Conservation (phyloP, 441 rosid genomes). For the Erodium moschatum region DNA sequence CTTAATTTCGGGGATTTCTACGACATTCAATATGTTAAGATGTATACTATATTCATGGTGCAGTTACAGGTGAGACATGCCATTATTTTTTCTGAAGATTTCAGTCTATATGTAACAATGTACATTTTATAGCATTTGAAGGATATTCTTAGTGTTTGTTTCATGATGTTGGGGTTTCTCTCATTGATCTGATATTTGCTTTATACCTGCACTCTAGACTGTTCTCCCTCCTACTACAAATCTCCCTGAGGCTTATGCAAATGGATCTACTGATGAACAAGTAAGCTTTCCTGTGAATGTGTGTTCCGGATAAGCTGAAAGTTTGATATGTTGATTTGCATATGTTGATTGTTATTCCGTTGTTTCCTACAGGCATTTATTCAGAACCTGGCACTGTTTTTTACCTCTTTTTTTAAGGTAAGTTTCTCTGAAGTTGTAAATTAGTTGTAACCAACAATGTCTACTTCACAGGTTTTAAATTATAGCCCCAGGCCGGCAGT, state of each 20-base stretch:
- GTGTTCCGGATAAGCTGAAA: constrained; percentile 11
- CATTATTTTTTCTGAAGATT: not conserved
- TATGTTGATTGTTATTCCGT: constrained; percentile 3
- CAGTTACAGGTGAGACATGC: constrained; percentile 58
- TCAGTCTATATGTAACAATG: not conserved
- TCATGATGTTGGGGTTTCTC: not conserved
- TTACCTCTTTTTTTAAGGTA: constrained; percentile 96
- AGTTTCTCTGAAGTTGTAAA: constrained; percentile 19
- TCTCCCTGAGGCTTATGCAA: constrained; percentile 88
- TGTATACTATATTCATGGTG: constrained; percentile 69
- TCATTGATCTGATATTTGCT: not conserved
- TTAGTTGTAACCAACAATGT: not conserved
- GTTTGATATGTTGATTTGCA: not conserved
- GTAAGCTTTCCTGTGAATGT: constrained; percentile 33
- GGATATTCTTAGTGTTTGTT: not conserved
- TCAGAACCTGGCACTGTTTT: constrained; percentile 90
- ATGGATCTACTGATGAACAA: constrained; percentile 85
- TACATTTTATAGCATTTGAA: not conserved
- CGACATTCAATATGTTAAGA: constrained; percentile 65
- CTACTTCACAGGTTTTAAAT: not conserved
- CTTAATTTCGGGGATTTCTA: constrained; percentile 90
- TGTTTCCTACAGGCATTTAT: constrained; percentile 73
- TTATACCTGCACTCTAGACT: constrained; percentile 25
- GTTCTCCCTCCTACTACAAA: constrained; percentile 72
- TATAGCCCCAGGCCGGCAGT: not conserved